Conservation (phyloP, 768 basidiomycete genomes). For the Suillus hirtellus region DNA sequence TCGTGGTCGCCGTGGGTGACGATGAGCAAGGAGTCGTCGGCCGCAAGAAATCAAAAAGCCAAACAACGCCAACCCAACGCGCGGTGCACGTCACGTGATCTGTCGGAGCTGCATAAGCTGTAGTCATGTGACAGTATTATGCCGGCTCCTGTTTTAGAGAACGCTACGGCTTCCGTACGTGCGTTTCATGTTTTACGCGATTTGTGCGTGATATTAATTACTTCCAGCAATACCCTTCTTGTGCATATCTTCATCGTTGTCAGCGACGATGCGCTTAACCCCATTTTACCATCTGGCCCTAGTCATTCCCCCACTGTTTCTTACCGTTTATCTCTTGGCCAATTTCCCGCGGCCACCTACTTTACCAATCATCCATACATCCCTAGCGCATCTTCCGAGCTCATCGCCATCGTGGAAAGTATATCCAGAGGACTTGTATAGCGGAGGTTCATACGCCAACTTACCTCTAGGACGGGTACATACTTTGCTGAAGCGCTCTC, state of each 20-base stretch:
- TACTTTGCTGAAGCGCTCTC: conserved; percentile 14
- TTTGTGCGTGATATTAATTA: not conserved
- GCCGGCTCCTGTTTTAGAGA: not conserved
- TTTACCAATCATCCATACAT: conserved; percentile 50
- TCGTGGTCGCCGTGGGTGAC: conserved; percentile 13
- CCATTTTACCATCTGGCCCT: conserved; percentile 33
- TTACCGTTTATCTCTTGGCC: conserved; percentile 61
- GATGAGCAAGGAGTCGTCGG: conserved; percentile 15
- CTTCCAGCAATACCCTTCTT: not conserved
- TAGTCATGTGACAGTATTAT: conserved; percentile 23
- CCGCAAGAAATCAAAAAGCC: conserved; percentile 32
- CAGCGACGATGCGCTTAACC: conserved; percentile 13
- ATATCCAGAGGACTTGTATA: conserved; percentile 71
- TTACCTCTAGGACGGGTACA: conserved; percentile 67
- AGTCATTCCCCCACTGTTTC: conserved; percentile 58
- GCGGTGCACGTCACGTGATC: conserved; percentile 34
- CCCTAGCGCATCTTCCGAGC: conserved; percentile 59
- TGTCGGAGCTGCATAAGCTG: conserved; percentile 21
- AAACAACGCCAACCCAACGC: conserved; percentile 41
- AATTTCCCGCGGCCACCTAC: conserved; percentile 64
- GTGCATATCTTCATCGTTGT: conserved; percentile 11
- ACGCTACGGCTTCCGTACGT: not conserved
- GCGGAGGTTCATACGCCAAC: conserved; percentile 57
- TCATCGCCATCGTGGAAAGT: conserved; percentile 62
- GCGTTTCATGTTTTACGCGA: conserved; percentile 1